Evolutionary conservation across 495 filamentous ascomycete genomes (phyloP).

Genomic region (Aspergillus bertholletiae): DNA sequence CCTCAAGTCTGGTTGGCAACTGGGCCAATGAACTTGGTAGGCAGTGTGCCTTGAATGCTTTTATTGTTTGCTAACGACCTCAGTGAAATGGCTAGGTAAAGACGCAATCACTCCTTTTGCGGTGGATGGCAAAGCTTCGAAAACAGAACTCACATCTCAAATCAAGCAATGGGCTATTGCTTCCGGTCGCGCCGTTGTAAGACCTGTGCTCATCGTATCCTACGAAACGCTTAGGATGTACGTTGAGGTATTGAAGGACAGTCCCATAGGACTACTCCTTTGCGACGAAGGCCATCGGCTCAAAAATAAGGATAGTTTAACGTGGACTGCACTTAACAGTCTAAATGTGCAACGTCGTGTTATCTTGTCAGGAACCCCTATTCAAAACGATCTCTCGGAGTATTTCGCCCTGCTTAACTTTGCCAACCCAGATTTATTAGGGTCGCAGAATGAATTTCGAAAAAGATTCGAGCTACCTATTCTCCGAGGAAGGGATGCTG

Average conservation of each 20-base stretch:
- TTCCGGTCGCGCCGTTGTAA: conserved; percentile 80
- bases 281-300: conserved; percentile 98
- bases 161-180: conserved; percentile 93
- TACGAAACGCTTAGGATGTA: conserved; percentile 95
- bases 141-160: conserved; percentile 85
- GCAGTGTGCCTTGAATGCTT: not conserved
- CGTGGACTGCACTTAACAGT: conserved; percentile 83
- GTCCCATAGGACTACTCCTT: conserved; percentile 88
- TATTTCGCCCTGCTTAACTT: conserved; percentile 97
- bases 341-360: conserved; percentile 89
- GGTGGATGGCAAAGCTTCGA: conserved; percentile 93
- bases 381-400: conserved; percentile 96
- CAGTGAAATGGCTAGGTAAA: conserved; percentile 90
- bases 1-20: conserved; percentile 92
- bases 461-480: conserved; percentile 95
- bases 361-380: conserved; percentile 94
- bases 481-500: conserved; percentile 85
- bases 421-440: conserved; percentile 89
- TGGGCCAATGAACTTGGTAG: conserved; percentile 87
- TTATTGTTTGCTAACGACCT: conserved; percentile 7
- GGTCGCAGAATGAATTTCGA: conserved; percentile 85
- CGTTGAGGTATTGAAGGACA: conserved; percentile 79
- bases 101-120: conserved; percentile 93
- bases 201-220: conserved; percentile 98
- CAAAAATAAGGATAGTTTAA: conserved; percentile 96